phyloP scores from a whole-genome alignment of 148 eudicot species.

The Rhododendron ferrugineum region DNA sequence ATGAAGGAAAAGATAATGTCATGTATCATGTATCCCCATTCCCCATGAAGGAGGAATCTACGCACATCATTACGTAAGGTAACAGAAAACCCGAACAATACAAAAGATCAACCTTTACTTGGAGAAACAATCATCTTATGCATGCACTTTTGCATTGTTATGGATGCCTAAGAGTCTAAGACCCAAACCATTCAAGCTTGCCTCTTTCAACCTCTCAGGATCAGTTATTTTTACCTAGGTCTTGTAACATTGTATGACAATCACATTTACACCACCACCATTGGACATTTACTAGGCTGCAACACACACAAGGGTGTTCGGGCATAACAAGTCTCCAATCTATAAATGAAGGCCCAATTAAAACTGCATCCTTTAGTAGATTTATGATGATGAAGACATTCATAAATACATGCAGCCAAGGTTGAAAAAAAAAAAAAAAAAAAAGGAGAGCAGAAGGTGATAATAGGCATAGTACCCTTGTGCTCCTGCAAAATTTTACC shows the following conservation, averaged over 20 bases:
- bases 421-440: background rate
- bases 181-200: background rate
- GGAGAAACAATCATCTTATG: background rate
- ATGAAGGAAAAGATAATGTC: background rate
- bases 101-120: background rate
- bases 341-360: background rate
- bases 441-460: background rate
- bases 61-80: background rate
- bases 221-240: background rate
- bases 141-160: too few relatives aligned
- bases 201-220: background rate
- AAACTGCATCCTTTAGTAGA: background rate
- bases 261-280: background rate
- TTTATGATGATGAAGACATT: background rate
- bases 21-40: background rate
- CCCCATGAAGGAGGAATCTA: background rate
- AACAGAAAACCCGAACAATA: background rate
- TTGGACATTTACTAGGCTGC: background rate
- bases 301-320: background rate
- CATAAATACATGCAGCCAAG: background rate
- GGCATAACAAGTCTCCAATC: background rate
- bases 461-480: background rate
- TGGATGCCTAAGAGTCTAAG: background rate
- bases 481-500: background rate
- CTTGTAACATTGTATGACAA: background rate